Evolutionary conservation across 1,139 yeast genomes (phyloP), one percentile per base, ranked within the genome.

Genomic region (Meyerozyma athensensis): DNA sequence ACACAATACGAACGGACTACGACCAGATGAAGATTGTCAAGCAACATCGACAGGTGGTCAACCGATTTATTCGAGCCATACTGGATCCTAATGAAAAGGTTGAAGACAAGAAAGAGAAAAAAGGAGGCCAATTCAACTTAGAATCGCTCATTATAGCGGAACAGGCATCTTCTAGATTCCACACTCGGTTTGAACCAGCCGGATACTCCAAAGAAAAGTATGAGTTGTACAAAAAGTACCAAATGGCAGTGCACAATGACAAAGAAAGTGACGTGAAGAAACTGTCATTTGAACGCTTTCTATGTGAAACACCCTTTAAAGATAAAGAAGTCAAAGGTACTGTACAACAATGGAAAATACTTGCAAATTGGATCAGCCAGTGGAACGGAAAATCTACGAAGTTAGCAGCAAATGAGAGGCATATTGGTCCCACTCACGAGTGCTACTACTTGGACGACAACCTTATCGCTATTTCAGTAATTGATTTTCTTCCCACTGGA

Each of bases 401-500:
- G 31, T 23, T 24, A 21, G 26, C 26, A 18, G 13, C 22, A n/a
- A 7, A 16, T 6, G 10, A 37, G 31, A 24, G 36, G 37, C 36
- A 69, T 43, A 38, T 54, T 45, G 87, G 74, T 48, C 79, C 76
- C 38, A 72, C 70, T 1, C 97, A 90, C 55, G 95, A 86, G 52
- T 76, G 86, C 52, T 89, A 87, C 52, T 83, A 84, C 49, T 56
- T 74, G 18, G 74, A 85, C 35, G 79, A 61, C 5, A 68, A 72
- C 42, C 62, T 90, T 22, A 76, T 86, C 30, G 96, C 94, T 0
- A 61, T 90, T 23, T 86, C 87, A 0, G 86, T 89, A 0, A 55
- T 85, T 19, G 97, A 90, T 56, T 64, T 89, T 23, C 56, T 90
- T 26, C 96, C 96, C 0, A 59, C 77, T 13, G 84, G 90, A 0